These are phyloP conservation scores for Penicillium sp. DNA, from an alignment of 2,329 filamentous ascomycete genomes.

Conservation along the genomic window DNA sequence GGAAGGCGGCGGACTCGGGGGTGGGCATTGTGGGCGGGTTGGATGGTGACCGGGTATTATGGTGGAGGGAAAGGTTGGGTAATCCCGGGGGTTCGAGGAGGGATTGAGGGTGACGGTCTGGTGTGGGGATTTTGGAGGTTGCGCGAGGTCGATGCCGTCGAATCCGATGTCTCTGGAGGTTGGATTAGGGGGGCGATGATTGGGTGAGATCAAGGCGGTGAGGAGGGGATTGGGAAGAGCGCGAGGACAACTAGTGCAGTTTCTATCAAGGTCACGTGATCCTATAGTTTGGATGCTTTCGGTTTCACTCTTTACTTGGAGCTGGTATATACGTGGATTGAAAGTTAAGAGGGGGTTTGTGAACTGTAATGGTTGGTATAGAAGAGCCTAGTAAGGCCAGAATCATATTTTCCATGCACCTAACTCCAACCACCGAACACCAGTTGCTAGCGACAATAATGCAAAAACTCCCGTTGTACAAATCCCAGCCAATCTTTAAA, in stretches of 20 bases:
- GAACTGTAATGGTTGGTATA: neutral
- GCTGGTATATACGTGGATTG: neutral
- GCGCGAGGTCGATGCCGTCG: constrained; percentile 16
- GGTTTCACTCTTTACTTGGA: neutral
- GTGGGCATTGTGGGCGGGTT: constrained; percentile 57
- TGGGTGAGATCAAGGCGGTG: constrained; percentile 29
- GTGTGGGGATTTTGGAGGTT: constrained; percentile 5
- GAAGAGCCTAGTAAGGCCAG: neutral
- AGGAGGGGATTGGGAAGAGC: neutral
- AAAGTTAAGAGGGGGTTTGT: neutral
- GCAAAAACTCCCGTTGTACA: constrained; percentile 9
- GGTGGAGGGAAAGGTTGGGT: neutral
- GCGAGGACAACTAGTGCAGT: neutral
- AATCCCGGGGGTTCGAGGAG: neutral
- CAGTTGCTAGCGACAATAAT: neutral
- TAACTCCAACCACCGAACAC: neutral
- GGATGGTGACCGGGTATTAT: neutral
- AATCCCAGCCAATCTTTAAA: neutral
- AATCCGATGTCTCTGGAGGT: constrained; percentile 22
- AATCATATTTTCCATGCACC: neutral
- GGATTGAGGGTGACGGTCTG: constrained; percentile 1
- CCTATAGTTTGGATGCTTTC: neutral
- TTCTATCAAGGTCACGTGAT: neutral
- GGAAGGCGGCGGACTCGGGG: constrained; percentile 64
- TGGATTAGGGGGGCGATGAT: constrained; percentile 30